Evolutionary conservation across 106 monocot species (phyloP), one percentile per base, ranked within the genome.

Genomic region (Dactylorhiza incarnata): DNA sequence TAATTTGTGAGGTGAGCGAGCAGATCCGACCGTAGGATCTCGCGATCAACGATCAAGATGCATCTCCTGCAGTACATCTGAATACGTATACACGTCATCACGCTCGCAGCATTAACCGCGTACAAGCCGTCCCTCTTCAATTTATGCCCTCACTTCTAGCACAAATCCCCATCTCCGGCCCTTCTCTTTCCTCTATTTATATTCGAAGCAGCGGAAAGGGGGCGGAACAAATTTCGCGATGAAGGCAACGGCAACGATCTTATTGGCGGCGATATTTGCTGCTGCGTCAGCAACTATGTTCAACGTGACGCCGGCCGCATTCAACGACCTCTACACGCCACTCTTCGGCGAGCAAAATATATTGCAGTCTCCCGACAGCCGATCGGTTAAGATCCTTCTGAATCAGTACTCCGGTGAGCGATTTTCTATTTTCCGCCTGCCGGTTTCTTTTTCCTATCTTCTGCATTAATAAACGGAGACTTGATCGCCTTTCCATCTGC

Each of bases 271-370:
- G 22, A 46, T 47, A 4, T 46, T 71, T 45, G 22, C 19, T 49
- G 15, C 12, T 22, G 72, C 9, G 9, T 17, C 70, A 15, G 2
- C 72, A 22, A 11, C 48, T 6, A 49, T 5, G 15, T 80, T 86
- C 23, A 72, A 72, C 47, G 3, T 72, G 9, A 19, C 72, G 9
- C 43, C 72, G 72, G 49, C 49, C 22, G 48, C 49, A 16, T 72
- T 72, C 75, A 85, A 89, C n/a, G 85, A 86, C 5, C 78, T 81
- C 2, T 89, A 78, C 68, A 46, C 81, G 15, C 83, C 77, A 7
- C 81, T 89, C 62, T 89, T 89, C 65, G 89, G 89, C 20, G 83
- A 85, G 2, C 75, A 76, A 5, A 89, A 89, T 73, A 75, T 89
- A 76, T 48, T 83, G 55, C 77, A 49, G 6, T 83, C 81, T 25